These are phyloP conservation scores for Fusarium sp. DNA, from an alignment of 2,329 filamentous ascomycete species.

Conservation along the genomic window DNA sequence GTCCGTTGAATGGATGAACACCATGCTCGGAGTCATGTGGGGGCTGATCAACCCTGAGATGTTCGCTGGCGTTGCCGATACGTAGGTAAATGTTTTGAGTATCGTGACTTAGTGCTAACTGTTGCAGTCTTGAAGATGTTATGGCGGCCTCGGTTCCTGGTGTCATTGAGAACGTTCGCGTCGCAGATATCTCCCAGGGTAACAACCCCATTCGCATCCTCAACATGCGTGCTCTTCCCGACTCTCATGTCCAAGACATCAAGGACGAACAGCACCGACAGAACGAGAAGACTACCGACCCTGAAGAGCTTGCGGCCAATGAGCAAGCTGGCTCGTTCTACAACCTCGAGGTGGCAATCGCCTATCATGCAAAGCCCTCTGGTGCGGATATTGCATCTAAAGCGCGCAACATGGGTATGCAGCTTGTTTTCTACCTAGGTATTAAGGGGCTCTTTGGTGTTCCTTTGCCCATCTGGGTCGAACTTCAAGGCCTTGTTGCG, in stretches of 20 bases:
- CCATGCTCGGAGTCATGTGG: conserved; percentile 85
- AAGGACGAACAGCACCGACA: conserved; percentile 83
- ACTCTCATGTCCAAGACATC: conserved; percentile 81
- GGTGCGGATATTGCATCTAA: conserved; percentile 78
- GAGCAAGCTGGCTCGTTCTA: conserved; percentile 94
- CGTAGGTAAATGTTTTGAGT: conserved; percentile 49
- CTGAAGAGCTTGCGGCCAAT: conserved; percentile 86
- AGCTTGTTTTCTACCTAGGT: conserved; percentile 92
- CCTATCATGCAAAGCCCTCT: conserved; percentile 87
- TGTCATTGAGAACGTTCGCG: conserved; percentile 92
- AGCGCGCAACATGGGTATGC: conserved; percentile 96
- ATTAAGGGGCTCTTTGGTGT: conserved; percentile 89
- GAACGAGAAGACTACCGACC: conserved; percentile 83
- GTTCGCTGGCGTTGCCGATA: conserved; percentile 92
- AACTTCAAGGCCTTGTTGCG: conserved; percentile 89
- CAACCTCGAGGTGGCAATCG: conserved; percentile 89
- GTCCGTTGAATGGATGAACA: conserved; percentile 97
- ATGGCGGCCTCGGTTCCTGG: conserved; percentile 96
- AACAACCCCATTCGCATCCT: conserved; percentile 90
- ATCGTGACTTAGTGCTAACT: conserved; percentile 5
- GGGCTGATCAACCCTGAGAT: conserved; percentile 94
- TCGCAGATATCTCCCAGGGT: conserved; percentile 94
- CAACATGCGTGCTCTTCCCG: conserved; percentile 83
- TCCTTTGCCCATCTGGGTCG: conserved; percentile 87
- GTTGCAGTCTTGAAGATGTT: conserved; percentile 70